These are phyloP conservation scores for Solanum piurae DNA, from an alignment of 257 asterid species.

Conservation along the genomic window DNA sequence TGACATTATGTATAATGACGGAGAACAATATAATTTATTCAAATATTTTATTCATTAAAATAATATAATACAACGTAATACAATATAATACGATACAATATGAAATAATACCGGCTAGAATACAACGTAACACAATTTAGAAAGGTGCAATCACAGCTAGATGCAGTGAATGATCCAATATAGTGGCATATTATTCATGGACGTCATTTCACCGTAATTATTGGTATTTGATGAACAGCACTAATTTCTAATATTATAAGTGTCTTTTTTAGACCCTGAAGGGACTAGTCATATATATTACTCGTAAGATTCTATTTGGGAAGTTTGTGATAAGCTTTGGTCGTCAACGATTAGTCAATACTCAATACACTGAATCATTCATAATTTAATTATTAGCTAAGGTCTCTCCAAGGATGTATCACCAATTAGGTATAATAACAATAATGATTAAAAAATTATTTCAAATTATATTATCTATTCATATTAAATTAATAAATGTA, in stretches of 20 bases:
- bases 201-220: neutral
- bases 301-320: neutral
- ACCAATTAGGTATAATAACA: neutral
- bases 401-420: neutral
- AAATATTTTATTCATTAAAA: too few relatives aligned
- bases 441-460: neutral
- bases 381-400: neutral
- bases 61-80: too few relatives aligned
- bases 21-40: too few relatives aligned
- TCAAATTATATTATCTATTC: neutral
- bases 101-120: too few relatives aligned
- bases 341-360: neutral
- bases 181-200: neutral
- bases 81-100: too few relatives aligned
- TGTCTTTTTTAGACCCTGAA: neutral
- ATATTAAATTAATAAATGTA: neutral
- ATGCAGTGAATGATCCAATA: neutral
- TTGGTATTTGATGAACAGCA: neutral
- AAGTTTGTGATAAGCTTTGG: neutral
- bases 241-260: neutral
- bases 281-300: neutral
- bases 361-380: neutral
- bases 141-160: neutral
- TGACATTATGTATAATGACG: too few relatives aligned
- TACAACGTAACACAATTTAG: neutral